Base-by-base conservation (phyloP, 2,329 filamentous ascomycete genomes). In the Xylariomycetidae sp. region DNA sequence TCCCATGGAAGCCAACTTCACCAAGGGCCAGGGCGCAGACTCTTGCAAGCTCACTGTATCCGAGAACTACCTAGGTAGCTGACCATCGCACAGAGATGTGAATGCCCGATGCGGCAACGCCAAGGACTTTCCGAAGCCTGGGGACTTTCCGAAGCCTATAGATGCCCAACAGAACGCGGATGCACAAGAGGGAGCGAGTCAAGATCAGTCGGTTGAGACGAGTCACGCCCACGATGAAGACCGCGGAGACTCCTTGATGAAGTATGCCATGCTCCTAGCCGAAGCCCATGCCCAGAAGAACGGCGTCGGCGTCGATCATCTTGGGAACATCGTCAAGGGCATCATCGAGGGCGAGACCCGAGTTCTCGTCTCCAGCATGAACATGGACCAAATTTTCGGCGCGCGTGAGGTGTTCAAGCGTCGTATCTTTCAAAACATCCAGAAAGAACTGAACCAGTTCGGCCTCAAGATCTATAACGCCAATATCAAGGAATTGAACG, bases 341-440 rank as follows among this genome's bases (percentile, higher is more conserved):
- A 88, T 93, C 57, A 92, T 93, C 47, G 85, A 93, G 58, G 87
- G 87, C 41, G 87, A 93, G 59, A 89, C 84, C 1, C 75, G 87
- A 38, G 82, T 86, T 5, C 77, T 93, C 33, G 84, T 93, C 25
- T 85, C 80, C 1, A 81, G 77, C 47, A 90, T 93, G 84, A 89
- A 85, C n/a, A 90, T 92, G 83, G 85, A 90, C 55, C 85, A 92
- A 59, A 84, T 93, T 38, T 89, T 89, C 59, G 82, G 79, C 39
- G 80, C 85, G 59, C 70, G 84, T 20, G 79, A 85, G 46, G 67
- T 82, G 26, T 88, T 88, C 67, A 86, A 90, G 65, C 74, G 72
- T 46, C 79, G 82, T 45, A 82, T 85, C 48, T 82, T 81, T 59
- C 68, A 69, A 44, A 84, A 85, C 55, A 85, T 90, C 37, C 83